phyloP scores from a whole-genome alignment of 129 eudicot species.

The Tagetes erecta region DNA sequence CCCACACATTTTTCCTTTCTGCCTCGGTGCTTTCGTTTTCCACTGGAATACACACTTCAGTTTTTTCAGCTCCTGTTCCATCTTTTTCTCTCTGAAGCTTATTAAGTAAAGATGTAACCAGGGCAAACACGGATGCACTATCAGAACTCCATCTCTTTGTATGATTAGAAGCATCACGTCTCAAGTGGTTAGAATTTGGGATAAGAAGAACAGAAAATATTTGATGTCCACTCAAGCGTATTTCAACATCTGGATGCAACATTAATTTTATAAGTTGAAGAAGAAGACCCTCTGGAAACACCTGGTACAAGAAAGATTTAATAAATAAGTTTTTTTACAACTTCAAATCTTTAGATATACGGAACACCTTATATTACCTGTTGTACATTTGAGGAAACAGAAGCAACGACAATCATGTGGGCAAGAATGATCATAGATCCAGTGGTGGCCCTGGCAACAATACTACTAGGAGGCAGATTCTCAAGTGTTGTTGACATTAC shows the following conservation, averaged over 20 bases:
- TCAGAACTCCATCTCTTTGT: constrained; percentile 70
- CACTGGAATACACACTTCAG: constrained; percentile 39
- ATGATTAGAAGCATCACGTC: constrained; percentile 52
- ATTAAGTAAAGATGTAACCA: constrained; percentile 72
- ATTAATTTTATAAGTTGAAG: constrained; percentile 79
- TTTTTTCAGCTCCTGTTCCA: constrained; percentile 42
- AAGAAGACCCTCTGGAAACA: constrained; percentile 87
- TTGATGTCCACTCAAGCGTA: constrained; percentile 86
- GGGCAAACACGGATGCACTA: constrained; percentile 62
- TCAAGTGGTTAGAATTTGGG: constrained; percentile 67
- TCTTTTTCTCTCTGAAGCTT: constrained; percentile 79
- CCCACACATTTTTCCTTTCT: constrained; percentile 64
- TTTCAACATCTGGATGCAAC: constrained; percentile 80
- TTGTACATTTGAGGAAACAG: constrained; percentile 59
- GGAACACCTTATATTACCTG: constrained; percentile 45
- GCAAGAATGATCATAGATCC: constrained; percentile 88
- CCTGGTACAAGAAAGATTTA: constrained; percentile 38
- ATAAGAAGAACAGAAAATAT: constrained; percentile 76
- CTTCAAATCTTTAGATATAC: not conserved
- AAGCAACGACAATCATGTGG: constrained; percentile 72
- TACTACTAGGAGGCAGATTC: constrained; percentile 60
- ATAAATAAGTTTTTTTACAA: not conserved
- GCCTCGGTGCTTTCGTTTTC: constrained; percentile 48
- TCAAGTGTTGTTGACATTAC: constrained; percentile 87
- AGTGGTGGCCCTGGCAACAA: constrained; percentile 73